Conservation (phyloP, 192 early-diverging fungal genomes). For the Coemansia sp. region DNA sequence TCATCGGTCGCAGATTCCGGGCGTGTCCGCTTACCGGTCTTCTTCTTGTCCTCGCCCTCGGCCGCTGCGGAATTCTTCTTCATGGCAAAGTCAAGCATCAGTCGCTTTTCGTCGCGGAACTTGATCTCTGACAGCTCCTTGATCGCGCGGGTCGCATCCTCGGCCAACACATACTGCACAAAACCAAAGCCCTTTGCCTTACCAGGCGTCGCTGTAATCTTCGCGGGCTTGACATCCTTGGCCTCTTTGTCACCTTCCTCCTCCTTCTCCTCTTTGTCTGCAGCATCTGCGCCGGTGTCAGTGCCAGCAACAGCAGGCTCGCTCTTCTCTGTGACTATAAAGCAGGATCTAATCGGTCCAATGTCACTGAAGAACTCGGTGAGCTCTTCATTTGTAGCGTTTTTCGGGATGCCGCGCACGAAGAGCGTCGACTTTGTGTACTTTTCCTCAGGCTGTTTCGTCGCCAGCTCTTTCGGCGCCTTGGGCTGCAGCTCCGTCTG, state of each 20-base stretch:
- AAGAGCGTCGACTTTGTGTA: constrained; percentile 74
- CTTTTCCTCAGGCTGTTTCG: constrained; percentile 35
- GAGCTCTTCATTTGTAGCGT: constrained; percentile 77
- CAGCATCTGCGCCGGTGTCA: constrained; percentile 5
- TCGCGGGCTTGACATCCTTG: constrained; percentile 9
- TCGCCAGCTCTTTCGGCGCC: constrained; percentile 1
- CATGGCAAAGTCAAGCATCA: constrained; percentile 80
- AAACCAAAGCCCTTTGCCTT: constrained; percentile 74
- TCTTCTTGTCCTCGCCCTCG: constrained; percentile 4
- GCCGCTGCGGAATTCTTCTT: constrained; percentile 14
- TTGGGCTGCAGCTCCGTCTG: constrained; percentile 48
- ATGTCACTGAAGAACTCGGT: constrained; percentile 86
- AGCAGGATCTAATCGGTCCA: constrained; percentile 86
- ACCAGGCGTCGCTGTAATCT: constrained; percentile 51
- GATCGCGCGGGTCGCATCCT: constrained; percentile 67
- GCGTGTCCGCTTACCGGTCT: constrained; percentile 14
- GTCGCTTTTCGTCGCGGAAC: constrained; percentile 66
- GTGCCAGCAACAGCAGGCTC: constrained; percentile 37
- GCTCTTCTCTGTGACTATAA: constrained; percentile 71
- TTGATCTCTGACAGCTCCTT: constrained; percentile 68
- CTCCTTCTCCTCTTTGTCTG: constrained; percentile 1
- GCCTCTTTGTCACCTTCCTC: constrained; percentile 1
- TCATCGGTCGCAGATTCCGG: background rate
- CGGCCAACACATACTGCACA: constrained; percentile 71
- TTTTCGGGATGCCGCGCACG: constrained; percentile 81